These are phyloP conservation scores for Fusarium sp. DNA, from an alignment of 2,329 filamentous ascomycete genomes.

Conservation along the genomic window DNA sequence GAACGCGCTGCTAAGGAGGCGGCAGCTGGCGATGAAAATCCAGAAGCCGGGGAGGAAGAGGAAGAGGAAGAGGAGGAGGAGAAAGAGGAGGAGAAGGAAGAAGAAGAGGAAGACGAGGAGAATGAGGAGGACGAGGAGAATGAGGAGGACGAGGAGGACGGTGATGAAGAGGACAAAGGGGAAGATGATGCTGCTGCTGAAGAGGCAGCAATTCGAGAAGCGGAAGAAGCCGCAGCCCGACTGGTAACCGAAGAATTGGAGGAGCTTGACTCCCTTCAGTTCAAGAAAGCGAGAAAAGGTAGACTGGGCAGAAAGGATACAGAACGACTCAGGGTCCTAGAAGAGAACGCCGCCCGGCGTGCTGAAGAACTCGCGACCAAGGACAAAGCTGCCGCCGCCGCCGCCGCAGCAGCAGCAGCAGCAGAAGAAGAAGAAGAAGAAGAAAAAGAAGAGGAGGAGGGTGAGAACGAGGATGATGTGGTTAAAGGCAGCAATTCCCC, in stretches of 20 bases:
- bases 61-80: conserved; percentile 51
- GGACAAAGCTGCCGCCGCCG: conserved; percentile 35
- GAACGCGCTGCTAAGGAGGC: conserved; percentile 44
- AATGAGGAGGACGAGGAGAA: background rate
- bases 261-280: conserved; percentile 32
- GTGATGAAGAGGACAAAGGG: background rate
- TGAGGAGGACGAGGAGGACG: background rate
- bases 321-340: conserved; percentile 35
- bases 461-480: conserved; percentile 30
- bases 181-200: background rate
- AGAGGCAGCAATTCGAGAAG: conserved; percentile 35
- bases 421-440: background rate
- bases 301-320: conserved; percentile 44
- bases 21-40: background rate
- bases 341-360: conserved; percentile 34
- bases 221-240: conserved; percentile 38
- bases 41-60: conserved; percentile 1
- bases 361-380: conserved; percentile 41
- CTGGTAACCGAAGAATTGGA: conserved; percentile 41
- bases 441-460: conserved; percentile 40
- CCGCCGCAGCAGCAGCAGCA: background rate
- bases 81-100: background rate
- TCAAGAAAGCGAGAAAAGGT: conserved; percentile 43
- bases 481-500: background rate
- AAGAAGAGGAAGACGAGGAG: conserved; percentile 43